Percentiles rank a stretch among this genome's conserved stretches.
phyloP scores from a whole-genome alignment of 768 basidiomycete species.

The Suillus subaureus region DNA sequence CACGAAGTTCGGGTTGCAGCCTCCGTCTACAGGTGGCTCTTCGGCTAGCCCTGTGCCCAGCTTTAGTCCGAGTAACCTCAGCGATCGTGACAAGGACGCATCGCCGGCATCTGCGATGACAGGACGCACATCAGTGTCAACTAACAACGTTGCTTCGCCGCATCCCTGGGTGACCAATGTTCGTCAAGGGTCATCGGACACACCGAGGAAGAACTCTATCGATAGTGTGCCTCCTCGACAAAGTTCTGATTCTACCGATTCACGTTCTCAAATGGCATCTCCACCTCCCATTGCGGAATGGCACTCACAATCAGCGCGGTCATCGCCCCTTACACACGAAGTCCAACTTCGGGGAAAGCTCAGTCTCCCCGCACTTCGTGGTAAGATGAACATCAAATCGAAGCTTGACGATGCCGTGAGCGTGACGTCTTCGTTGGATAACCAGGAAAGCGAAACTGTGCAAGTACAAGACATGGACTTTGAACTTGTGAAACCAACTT shows the following conservation, averaged over 20 bases:
- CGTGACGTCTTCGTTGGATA: constrained; percentile 18
- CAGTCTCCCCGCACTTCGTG: constrained; percentile 66
- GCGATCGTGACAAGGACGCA: constrained; percentile 24
- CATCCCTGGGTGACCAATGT: constrained; percentile 14
- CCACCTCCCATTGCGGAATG: constrained; percentile 44
- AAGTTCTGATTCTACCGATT: constrained; percentile 32
- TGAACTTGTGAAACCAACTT: constrained; percentile 68
- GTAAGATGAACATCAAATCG: constrained; percentile 34
- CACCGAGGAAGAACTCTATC: constrained; percentile 19
- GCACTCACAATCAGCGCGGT: constrained; percentile 32
- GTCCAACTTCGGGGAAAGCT: constrained; percentile 57
- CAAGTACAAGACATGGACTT: constrained; percentile 85
- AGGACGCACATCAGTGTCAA: constrained; percentile 17
- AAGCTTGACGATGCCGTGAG: constrained; percentile 35
- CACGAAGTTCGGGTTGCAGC: constrained; percentile 8
- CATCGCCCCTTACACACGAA: constrained; percentile 31
- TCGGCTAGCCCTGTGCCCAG: constrained; percentile 16
- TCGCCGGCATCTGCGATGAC: constrained; percentile 15
- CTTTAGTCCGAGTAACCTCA: constrained; percentile 11
- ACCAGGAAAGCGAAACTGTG: constrained; percentile 53
- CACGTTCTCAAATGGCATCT: constrained; percentile 39
- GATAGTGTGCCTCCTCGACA: constrained; percentile 20
- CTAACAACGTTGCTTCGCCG: constrained; percentile 16
- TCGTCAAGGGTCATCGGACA: constrained; percentile 22
- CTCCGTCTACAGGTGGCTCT: constrained; percentile 7